Conservation (phyloP, 805 yeast species). For the Cyberlindnera euphorbiiphila region DNA sequence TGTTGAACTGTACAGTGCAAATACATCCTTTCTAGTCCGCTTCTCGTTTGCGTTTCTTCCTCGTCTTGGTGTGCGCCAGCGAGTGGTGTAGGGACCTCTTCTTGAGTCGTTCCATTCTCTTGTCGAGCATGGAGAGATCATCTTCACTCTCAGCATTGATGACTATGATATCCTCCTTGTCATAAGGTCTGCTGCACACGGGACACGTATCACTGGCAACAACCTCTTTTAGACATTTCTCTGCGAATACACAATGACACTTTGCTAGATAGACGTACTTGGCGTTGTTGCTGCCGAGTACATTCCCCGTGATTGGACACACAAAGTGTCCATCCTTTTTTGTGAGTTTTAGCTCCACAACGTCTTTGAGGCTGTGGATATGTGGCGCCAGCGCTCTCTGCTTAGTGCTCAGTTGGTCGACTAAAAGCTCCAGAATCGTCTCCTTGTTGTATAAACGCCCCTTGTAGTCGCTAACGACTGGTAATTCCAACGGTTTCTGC, state of each 20-base stretch:
- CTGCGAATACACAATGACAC: constrained; percentile 42
- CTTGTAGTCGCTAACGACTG: constrained; percentile 62
- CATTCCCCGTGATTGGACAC: constrained; percentile 38
- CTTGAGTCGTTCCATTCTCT: constrained; percentile 26
- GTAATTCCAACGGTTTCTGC: constrained; percentile 40
- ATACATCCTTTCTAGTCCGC: constrained; percentile 5
- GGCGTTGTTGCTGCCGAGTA: constrained; percentile 33
- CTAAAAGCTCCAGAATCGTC: constrained; percentile 51
- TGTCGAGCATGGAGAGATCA: constrained; percentile 20
- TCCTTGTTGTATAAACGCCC: constrained; percentile 69
- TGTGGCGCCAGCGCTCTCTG: constrained; percentile 30
- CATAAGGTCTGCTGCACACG: constrained; percentile 33
- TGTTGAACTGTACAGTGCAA: constrained; percentile 1
- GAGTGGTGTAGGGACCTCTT: constrained; percentile 35
- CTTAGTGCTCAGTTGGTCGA: constrained; percentile 31
- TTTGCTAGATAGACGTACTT: constrained; percentile 42
- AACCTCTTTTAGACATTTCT: constrained; percentile 29
- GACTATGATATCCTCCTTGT: constrained; percentile 33
- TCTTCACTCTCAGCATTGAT: constrained; percentile 30
- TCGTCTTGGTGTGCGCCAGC: constrained; percentile 25
- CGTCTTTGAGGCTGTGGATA: constrained; percentile 39
- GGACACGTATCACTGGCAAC: constrained; percentile 33
- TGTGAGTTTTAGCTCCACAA: constrained; percentile 39
- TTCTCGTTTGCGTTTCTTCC: constrained; percentile 14
- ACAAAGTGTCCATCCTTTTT: constrained; percentile 25